Conservation (phyloP, 2,329 filamentous ascomycete genomes). For the Stagonosporopsis vannaccii region DNA sequence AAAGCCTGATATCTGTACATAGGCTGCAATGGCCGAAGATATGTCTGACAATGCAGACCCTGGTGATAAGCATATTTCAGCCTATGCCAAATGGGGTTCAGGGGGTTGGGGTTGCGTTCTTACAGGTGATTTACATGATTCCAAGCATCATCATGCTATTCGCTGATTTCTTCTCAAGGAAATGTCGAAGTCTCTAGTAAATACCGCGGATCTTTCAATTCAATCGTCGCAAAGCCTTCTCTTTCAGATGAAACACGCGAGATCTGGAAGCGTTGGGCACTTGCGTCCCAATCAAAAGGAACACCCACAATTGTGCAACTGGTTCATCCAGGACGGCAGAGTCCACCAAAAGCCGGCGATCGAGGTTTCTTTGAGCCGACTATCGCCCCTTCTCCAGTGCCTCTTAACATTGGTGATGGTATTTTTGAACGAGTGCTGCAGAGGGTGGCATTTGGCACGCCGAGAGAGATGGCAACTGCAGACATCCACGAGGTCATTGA, state of each 20-base stretch:
- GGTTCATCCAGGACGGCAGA: conserved; percentile 67
- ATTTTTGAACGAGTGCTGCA: conserved; percentile 56
- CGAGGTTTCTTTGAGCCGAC: conserved; percentile 46
- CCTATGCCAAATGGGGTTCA: conserved; percentile 59
- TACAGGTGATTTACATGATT: conserved; percentile 43
- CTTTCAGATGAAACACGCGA: conserved; percentile 50
- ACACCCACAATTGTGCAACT: conserved; percentile 62
- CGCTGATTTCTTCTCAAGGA: conserved; percentile 43
- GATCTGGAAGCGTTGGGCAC: conserved; percentile 26
- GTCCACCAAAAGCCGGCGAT: conserved; percentile 50
- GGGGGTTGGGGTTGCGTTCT: conserved; percentile 56
- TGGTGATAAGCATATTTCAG: conserved; percentile 55
- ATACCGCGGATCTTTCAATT: conserved; percentile 54
- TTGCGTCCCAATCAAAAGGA: conserved; percentile 53
- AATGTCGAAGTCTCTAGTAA: conserved; percentile 69
- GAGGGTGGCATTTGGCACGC: conserved; percentile 50
- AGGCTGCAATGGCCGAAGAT: conserved; percentile 41
- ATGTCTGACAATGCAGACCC: conserved; percentile 29
- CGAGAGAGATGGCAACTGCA: conserved; percentile 58
- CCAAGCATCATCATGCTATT: neutral
- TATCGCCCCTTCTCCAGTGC: conserved; percentile 54
- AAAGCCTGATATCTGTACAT: neutral
- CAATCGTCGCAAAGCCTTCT: conserved; percentile 14
- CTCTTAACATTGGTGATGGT: conserved; percentile 35
- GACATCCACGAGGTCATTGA: conserved; percentile 64